A percentile compares a stretch with the other conserved stretches of the same genome.
These are phyloP conservation scores for Pulchroboletus neoregius DNA, from an alignment of 1,284 basidiomycete genomes.

Conservation along the genomic window DNA sequence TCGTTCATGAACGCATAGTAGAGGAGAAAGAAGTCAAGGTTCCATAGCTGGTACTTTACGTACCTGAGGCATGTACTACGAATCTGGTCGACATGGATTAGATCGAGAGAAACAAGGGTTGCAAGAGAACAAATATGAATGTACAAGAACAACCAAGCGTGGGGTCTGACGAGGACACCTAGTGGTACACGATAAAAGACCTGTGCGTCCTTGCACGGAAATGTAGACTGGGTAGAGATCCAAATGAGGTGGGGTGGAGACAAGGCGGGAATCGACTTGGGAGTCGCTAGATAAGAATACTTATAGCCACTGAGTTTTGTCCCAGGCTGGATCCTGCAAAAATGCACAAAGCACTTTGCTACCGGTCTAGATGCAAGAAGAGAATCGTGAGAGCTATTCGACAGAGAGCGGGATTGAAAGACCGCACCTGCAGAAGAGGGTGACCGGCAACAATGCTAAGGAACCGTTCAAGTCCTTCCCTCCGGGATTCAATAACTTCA, in stretches of 20 bases:
- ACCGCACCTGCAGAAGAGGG: slow-evolving; percentile 84
- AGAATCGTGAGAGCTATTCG: slow-evolving; percentile 12
- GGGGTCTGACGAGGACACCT: slow-evolving; percentile 14
- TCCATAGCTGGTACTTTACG: slow-evolving; percentile 16
- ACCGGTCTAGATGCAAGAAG: slow-evolving; percentile 63
- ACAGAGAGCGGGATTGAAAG: not conserved
- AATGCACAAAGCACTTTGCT: slow-evolving; percentile 97
- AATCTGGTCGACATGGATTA: slow-evolving; percentile 1
- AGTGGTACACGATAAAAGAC: slow-evolving; percentile 24
- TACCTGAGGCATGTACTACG: slow-evolving; percentile 12
- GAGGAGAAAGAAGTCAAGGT: slow-evolving; percentile 3
- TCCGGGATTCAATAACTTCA: slow-evolving; percentile 89
- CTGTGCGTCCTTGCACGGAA: slow-evolving; percentile 7
- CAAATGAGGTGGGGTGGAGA: slow-evolving; percentile 1
- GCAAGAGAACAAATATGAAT: slow-evolving; percentile 20
- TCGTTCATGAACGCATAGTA: slow-evolving; percentile 49
- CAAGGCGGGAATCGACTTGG: not conserved
- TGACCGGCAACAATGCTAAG: slow-evolving; percentile 96
- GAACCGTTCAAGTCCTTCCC: slow-evolving; percentile 95
- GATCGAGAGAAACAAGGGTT: slow-evolving; percentile 7
- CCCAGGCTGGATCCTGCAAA: slow-evolving; percentile 87
- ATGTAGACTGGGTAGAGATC: slow-evolving; percentile 2
- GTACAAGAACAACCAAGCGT: slow-evolving; percentile 25
- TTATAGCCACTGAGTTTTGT: slow-evolving; percentile 72
- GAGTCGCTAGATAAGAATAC: not conserved